A percentile compares a stretch with the other conserved stretches of the same genome.
phyloP scores from a whole-genome alignment of 805 yeast genomes.

The Cyberlindnera mrakii region DNA sequence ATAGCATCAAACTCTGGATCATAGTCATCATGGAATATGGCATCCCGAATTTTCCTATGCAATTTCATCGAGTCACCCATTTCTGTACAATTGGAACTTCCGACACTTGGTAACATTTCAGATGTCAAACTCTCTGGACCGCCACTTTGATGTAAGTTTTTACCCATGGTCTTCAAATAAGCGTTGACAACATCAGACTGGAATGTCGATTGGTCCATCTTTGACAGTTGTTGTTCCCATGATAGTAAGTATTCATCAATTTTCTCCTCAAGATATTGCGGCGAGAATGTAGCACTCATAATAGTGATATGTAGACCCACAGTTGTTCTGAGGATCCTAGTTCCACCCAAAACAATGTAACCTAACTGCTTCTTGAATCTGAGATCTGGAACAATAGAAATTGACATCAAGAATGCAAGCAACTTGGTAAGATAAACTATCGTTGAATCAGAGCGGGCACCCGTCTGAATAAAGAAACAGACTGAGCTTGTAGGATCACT shows the following conservation, averaged over 20 bases:
- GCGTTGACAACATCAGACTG: constrained; percentile 27
- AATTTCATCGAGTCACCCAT: constrained; percentile 25
- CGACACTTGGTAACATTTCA: constrained; percentile 29
- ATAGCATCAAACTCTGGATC: constrained; percentile 24
- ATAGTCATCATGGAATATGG: constrained; percentile 12
- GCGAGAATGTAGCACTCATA: constrained; percentile 43
- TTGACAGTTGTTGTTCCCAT: constrained; percentile 31
- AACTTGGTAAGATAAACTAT: constrained; percentile 39
- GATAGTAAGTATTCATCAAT: constrained; percentile 42
- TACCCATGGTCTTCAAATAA: constrained; percentile 27
- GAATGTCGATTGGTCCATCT: constrained; percentile 32
- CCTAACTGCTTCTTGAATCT: constrained; percentile 56
- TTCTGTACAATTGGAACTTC: constrained; percentile 24
- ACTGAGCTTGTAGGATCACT: constrained; percentile 49
- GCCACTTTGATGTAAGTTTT: constrained; percentile 15
- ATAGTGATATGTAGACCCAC: constrained; percentile 54
- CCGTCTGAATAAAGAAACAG: constrained; percentile 52
- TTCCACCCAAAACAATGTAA: constrained; percentile 54
- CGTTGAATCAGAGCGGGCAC: constrained; percentile 32
- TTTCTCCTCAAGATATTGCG: constrained; percentile 35
- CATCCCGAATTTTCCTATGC: constrained; percentile 35
- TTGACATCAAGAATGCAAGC: constrained; percentile 39
- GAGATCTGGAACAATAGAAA: constrained; percentile 39
- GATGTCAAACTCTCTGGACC: constrained; percentile 31
- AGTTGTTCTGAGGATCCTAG: constrained; percentile 42